Conservation (phyloP, 2,329 filamentous ascomycete species). For the Lachnellula suecica region DNA sequence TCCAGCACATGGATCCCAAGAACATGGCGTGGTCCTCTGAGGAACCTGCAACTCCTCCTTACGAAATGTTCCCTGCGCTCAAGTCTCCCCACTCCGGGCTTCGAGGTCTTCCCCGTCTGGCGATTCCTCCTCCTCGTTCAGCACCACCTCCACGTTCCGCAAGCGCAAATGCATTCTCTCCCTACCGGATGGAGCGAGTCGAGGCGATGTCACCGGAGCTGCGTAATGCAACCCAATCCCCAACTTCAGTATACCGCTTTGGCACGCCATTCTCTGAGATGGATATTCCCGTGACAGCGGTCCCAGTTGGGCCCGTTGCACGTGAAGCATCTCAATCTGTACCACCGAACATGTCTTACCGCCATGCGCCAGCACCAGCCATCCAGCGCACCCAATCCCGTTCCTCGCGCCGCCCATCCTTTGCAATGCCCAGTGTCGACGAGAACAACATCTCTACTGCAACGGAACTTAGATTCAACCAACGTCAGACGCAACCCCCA, state of each 20-base stretch:
- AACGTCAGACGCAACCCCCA: slow-evolving; percentile 14
- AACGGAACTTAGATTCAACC: slow-evolving; percentile 14
- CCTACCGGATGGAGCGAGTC: slow-evolving; percentile 52
- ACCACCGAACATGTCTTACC: slow-evolving; percentile 88
- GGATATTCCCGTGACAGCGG: slow-evolving; percentile 78
- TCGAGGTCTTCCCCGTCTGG: slow-evolving; percentile 59
- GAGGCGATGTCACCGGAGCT: slow-evolving; percentile 55
- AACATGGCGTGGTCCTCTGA: slow-evolving; percentile 41
- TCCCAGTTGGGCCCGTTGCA: slow-evolving; percentile 69
- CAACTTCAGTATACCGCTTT: slow-evolving; percentile 68
- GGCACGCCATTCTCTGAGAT: slow-evolving; percentile 89
- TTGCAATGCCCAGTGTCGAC: slow-evolving; percentile 67
- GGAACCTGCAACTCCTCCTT: slow-evolving; percentile 68
- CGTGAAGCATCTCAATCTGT: slow-evolving; percentile 87
- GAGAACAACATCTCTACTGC: slow-evolving; percentile 51
- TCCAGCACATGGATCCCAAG: slow-evolving; percentile 66
- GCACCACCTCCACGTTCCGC: slow-evolving; percentile 30
- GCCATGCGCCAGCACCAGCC: slow-evolving; percentile 37
- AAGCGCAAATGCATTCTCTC: slow-evolving; percentile 40
- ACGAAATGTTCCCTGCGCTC: slow-evolving; percentile 57
- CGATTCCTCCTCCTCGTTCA: slow-evolving; percentile 48
- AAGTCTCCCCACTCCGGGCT: slow-evolving; percentile 51
- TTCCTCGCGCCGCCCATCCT: slow-evolving; percentile 64
- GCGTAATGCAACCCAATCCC: slow-evolving; percentile 46
- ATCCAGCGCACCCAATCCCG: slow-evolving; percentile 36